Evolutionary conservation across 768 basidiomycete genomes (phyloP).

Genomic region (Trametes cubensis): DNA sequence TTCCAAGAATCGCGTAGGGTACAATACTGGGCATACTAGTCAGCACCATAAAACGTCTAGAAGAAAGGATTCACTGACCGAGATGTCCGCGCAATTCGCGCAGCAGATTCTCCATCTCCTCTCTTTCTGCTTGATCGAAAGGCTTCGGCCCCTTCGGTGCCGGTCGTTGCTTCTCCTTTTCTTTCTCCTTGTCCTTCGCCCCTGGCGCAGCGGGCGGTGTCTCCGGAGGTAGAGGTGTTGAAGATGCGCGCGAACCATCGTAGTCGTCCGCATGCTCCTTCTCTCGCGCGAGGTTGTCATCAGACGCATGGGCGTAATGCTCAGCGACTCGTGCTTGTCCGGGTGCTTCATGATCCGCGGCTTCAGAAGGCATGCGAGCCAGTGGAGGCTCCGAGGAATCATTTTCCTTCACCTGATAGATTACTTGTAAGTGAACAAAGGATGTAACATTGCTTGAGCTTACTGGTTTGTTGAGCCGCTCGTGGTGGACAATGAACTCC

Average conservation of each 20-base stretch:
- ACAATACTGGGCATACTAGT: constrained; percentile 58
- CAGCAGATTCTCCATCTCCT: constrained; percentile 87
- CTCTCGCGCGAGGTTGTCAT: constrained; percentile 22
- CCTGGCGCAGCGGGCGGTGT: constrained; percentile 17
- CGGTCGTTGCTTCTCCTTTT: constrained; percentile 42
- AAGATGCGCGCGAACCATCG: constrained; percentile 28
- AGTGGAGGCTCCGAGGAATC: constrained; percentile 45
- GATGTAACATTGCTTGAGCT: constrained; percentile 28
- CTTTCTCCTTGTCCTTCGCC: constrained; percentile 42
- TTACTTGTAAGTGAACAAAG: not conserved
- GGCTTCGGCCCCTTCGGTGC: constrained; percentile 59
- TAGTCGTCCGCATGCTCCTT: constrained; percentile 23
- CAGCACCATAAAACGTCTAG: not conserved
- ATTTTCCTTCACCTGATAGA: constrained; percentile 46
- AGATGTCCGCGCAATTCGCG: constrained; percentile 81
- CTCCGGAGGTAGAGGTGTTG: constrained; percentile 20
- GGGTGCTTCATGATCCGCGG: constrained; percentile 42
- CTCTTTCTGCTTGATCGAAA: constrained; percentile 81
- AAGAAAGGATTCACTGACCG: constrained; percentile 49
- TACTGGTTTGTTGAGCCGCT: constrained; percentile 72
- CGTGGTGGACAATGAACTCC: constrained; percentile 78
- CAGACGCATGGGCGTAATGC: constrained; percentile 22
- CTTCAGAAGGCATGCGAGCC: constrained; percentile 61
- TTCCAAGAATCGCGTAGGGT: constrained; percentile 86
- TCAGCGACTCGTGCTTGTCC: constrained; percentile 33